Evolutionary conservation across 805 yeast genomes (phyloP), one percentile per base, ranked within the genome.

Genomic region (Schwanniomyces occidentalis): DNA sequence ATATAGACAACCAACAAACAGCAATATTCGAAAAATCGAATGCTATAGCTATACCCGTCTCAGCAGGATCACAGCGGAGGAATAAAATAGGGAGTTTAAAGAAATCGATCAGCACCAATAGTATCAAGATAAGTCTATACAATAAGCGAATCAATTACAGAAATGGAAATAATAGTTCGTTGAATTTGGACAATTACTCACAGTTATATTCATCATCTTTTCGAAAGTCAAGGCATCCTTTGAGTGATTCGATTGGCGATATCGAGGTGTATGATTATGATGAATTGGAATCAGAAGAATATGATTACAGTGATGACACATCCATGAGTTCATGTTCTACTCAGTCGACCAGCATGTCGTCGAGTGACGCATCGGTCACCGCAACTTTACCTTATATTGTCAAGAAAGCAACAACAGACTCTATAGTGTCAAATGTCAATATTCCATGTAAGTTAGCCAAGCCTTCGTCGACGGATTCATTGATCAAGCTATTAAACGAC

Each of bases 31-130:
- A n/a, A n/a, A n/a, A n/a, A n/a, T n/a, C n/a, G n/a, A n/a, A n/a
- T n/a, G n/a, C n/a, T n/a, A n/a, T n/a, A n/a, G n/a, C 34, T 15
- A 30, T 30, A 14, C 27, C 27, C 8, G 23, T 30, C 15, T 27
- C 34, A 10, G 34, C 8, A 21, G 6, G 8, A 10, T 14, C 13
- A 16, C 18, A 12, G 16, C 16, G 27, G 14, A 23, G 10, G 19
- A 21, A 12, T 12, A n/a, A 22, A 15, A 13, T 7, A 17, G 21
- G 25, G 16, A n/a, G 17, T 20, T 14, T 38, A 13, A 35, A 28
- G 23, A 27, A 26, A 19, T 33, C 38, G 6, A 32, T 43, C 16
- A 40, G 32, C 21, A 35, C 38, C 27, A 29, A 17, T n/a, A 37
- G 33, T 20, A 37, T 41, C 27, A 43, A 41, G 17, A 34, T 40